Evolutionary conservation across 108 stramenopile genomes (phyloP), one percentile per base, ranked within the genome.

Genomic region (Skeletonema potamos): DNA sequence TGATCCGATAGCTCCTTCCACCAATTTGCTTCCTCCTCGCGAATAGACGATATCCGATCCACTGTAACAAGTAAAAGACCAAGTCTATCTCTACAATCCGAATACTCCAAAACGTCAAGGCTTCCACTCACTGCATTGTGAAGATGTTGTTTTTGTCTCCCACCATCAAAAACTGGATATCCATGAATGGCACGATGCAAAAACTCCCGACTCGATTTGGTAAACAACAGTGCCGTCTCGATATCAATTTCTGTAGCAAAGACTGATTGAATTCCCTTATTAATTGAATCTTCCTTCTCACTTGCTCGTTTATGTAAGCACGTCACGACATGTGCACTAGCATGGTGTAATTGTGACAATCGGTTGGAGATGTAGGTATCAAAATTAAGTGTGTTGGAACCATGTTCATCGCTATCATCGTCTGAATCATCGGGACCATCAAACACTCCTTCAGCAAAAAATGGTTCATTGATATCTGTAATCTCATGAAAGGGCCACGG

Each of bases 331-430:
- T 73, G 62, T 4, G 61, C 67, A 26, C 58, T 73, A 15, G 79
- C 72, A n/a, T 39, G 34, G 39, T 80, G 66, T 22, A 80, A 36
- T 56, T 80, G 67, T 22, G 67, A 32, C 15, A 80, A 62, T 17
- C 79, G 79, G 64, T 80, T 73, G 59, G 60, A 73, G 33, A 73
- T 73, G 54, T 73, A 81, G 20, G 72, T 68, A 59, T 81, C 79
- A 64, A 81, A 73, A 68, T 73, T 63, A 15, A 81, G 55, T 33
- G 63, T 33, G 39, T 79, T 46, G 46, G 37, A 55, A 29, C 41
- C 69, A 62, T 68, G 55, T 9, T 36, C 17, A 56, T 69, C 54
- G 33, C 10, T 11, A 39, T 66, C 26, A 39, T 63, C 36, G 11
- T 79, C 72, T 34, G 28, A 26, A 59, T 59, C 58, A 59, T 59